phyloP scores from a whole-genome alignment of 2,329 filamentous ascomycete species.

The Lecanicillium sp. region DNA sequence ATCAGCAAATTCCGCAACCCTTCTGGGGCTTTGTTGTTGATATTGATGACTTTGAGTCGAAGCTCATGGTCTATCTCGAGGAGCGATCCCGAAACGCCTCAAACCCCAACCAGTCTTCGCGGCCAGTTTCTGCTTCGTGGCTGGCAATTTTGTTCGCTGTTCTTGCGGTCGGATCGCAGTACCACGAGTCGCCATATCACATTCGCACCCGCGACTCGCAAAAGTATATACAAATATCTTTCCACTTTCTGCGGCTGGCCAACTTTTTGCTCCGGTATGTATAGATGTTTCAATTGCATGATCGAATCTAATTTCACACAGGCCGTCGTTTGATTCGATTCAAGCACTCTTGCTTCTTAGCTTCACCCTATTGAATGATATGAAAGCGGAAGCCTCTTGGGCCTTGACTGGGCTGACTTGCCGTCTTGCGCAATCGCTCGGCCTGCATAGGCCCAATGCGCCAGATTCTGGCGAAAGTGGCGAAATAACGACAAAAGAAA shows the following conservation, averaged over 20 bases:
- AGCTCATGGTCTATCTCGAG: conserved; percentile 59
- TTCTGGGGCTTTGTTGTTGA: conserved; percentile 65
- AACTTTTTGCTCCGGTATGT: conserved; percentile 58
- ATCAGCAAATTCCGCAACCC: conserved; percentile 61
- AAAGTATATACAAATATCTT: conserved; percentile 57
- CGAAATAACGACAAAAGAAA: conserved; percentile 46
- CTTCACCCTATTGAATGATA: conserved; percentile 60
- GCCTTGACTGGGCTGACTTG: conserved; percentile 58
- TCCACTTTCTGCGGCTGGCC: conserved; percentile 57
- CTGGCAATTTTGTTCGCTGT: conserved; percentile 60
- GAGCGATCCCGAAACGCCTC: conserved; percentile 53
- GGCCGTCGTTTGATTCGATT: conserved; percentile 59
- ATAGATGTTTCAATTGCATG: conserved; percentile 11
- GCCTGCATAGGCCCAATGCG: conserved; percentile 46
- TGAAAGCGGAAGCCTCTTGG: conserved; percentile 65
- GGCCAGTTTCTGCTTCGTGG: conserved; percentile 57
- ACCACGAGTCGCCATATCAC: conserved; percentile 59
- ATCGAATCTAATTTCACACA: conserved; percentile 21
- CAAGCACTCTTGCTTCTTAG: conserved; percentile 57
- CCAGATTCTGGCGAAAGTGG: conserved; percentile 40
- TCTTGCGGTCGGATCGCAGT: conserved; percentile 59
- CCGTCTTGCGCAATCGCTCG: conserved; percentile 58
- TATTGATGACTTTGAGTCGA: conserved; percentile 59
- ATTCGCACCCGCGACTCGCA: conserved; percentile 53
- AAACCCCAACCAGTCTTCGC: conserved; percentile 38